Percentiles rank a stretch among this genome's conserved stretches.
Conservation (phyloP, 2,329 filamentous ascomycete genomes). For the Sarocladium brachiariae region DNA sequence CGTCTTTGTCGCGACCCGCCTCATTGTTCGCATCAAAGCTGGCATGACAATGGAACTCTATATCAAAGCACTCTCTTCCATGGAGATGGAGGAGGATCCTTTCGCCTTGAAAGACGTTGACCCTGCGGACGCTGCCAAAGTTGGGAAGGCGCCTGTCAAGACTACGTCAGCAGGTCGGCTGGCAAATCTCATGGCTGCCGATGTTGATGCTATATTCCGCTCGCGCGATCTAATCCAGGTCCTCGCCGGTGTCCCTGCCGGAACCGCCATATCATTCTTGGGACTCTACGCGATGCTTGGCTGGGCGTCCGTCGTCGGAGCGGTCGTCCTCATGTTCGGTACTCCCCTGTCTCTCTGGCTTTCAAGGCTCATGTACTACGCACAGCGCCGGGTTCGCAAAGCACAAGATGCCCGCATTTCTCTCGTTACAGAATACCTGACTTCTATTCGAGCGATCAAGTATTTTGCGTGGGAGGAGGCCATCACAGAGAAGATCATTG, state of each 20-base stretch:
- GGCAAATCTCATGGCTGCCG: conserved; percentile 52
- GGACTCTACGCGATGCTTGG: conserved; percentile 47
- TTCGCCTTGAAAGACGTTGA: conserved; percentile 21
- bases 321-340: conserved; percentile 37
- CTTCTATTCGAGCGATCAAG: conserved; percentile 52
- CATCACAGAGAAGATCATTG: conserved; percentile 43
- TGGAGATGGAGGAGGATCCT: conserved; percentile 50
- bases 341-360: conserved; percentile 44
- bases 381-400: conserved; percentile 45
- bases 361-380: conserved; percentile 40
- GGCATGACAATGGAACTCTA: conserved; percentile 54
- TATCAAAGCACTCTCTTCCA: conserved; percentile 45
- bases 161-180: conserved; percentile 42
- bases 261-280: conserved; percentile 39
- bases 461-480: conserved; percentile 55
- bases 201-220: conserved; percentile 47
- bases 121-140: conserved; percentile 13
- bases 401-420: conserved; percentile 52
- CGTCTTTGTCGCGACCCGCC: conserved; percentile 49
- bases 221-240: conserved; percentile 45
- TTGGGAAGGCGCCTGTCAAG: conserved; percentile 22
- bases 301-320: conserved; percentile 48
- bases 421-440: conserved; percentile 50
- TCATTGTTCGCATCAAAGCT: conserved; percentile 49
- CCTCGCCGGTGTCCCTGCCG: conserved; percentile 36